Base-by-base conservation (phyloP, 1,284 basidiomycete species). In the Sanguinoderma infundibulare region DNA sequence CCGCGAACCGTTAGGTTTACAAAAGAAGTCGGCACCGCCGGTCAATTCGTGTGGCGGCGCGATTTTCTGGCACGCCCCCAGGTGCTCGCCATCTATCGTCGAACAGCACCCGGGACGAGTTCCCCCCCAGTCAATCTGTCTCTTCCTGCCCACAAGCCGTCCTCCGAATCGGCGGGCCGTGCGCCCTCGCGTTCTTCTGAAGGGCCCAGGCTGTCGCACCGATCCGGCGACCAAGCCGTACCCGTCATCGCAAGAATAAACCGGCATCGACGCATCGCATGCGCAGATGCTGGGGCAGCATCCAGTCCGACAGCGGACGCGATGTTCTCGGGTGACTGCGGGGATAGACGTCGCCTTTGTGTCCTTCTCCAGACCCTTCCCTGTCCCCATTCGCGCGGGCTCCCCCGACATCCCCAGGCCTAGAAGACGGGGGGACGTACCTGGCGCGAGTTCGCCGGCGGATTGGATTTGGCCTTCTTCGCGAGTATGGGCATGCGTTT, bases 1-100 rank as follows among this genome's bases (percentile, higher is more conserved):
- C 64, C 64, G 64, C 64, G 64, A 65, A 65, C 61, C 64, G 56
- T 62, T 65, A 56, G 61, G 61, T 65, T 50, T 59, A 54, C 58
- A 47, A 65, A n/a, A 62, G 60, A 59, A 59, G 49, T 51, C 49
- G 61, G 52, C 40, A 44, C 30, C 42, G 55, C 64, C 64, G 64
- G 64, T 50, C 42, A 54, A 57, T 57, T 54, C n/a, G n/a, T 49
- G 34, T 51, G 30, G 32, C 49, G 35, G 30, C n/a, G 5, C 20
- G 32, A 17, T 10, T 30, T 50, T 50, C 32, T n/a, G 54, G 32
- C 55, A 40, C 49, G 17, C 32, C 32, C 32, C 53, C 51, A 32
- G 36, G 38, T 28, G 28, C 10, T 39, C n/a, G n/a, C n/a, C n/a
- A n/a, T n/a, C n/a, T n/a, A n/a, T n/a, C n/a, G 10, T 15, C 7